Base-by-base conservation (phyloP, 176 grass and related monocot species). In the Oryza nivara region DNA sequence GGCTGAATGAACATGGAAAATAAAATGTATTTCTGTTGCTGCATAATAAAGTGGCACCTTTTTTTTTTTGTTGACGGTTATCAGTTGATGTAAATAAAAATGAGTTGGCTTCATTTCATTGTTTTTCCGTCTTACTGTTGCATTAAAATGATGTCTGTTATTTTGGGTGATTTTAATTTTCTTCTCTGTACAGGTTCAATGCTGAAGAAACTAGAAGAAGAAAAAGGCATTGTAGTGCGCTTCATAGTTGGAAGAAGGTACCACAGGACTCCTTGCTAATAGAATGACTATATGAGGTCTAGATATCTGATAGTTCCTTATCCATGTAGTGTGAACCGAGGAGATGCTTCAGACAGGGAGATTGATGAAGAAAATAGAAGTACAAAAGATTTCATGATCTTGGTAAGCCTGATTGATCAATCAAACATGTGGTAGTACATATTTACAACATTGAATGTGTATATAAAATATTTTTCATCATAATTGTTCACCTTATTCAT, bases 181-280 rank as follows among this genome's bases (percentile, higher is more conserved):
- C 70, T 72, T 76, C 20, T 85, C 32, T 80, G 80, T 20, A 43
- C 91, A 98, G 96, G 91, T 90, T 86, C 93, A 88, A 90, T 94
- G 89, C 80, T 96, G 72, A 92, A 94, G 71, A 96, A 89, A 89
- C 68, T 99, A 66, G 93, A 99, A 92, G 88, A 92, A 86, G 93
- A 99, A 70, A 96, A 96, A 84, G 92, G 92, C 75, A 87, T 96
- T 87, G 78, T 94, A 75, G 93, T 94, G 78, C 91, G 93, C 70
- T 99, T 99, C 83, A 54, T 99, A 61, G 92, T 99, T 81, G 96
- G 96, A 92, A 89, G 93, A 96, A 99, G 93, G 96, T 99, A 90
- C 43, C 23, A 7, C 76, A 79, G 76, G 76, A 46, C 28, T 71
- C 64, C 11, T 66, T 76, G 41, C 11, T 80, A 73, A 28, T 80